These are phyloP conservation scores for Penicillium psychrofluorescens DNA, from an alignment of 495 filamentous ascomycete species.

Conservation along the genomic window DNA sequence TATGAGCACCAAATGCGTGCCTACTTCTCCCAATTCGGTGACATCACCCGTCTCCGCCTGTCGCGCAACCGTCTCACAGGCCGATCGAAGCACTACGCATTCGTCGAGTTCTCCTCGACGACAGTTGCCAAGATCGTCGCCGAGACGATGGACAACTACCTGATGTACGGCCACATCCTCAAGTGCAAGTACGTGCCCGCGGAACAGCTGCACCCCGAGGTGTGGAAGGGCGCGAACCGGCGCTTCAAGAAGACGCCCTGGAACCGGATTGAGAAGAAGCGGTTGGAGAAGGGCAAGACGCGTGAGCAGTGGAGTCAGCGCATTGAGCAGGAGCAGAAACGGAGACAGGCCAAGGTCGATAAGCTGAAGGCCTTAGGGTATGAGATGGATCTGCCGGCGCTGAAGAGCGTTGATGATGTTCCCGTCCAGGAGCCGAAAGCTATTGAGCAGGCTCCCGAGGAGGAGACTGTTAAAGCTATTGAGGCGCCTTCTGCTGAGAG, in stretches of 20 bases:
- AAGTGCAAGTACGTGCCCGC: conserved; percentile 71
- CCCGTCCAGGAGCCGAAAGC: conserved; percentile 31
- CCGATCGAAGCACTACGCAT: conserved; percentile 82
- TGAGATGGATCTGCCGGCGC: conserved; percentile 65
- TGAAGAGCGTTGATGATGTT: conserved; percentile 62
- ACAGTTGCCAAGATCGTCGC: conserved; percentile 83
- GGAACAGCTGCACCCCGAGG: conserved; percentile 67
- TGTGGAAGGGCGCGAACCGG: conserved; percentile 83
- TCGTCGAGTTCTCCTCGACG: conserved; percentile 75
- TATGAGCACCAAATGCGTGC: conserved; percentile 90
- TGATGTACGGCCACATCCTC: conserved; percentile 86
- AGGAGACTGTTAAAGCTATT: conserved; percentile 22
- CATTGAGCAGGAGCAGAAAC: conserved; percentile 61
- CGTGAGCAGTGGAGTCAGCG: conserved; percentile 70
- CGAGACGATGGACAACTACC: conserved; percentile 95
- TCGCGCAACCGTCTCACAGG: conserved; percentile 89
- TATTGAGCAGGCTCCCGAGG: conserved; percentile 22
- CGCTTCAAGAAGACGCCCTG: conserved; percentile 83
- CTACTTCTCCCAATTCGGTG: conserved; percentile 95
- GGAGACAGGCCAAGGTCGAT: conserved; percentile 55
- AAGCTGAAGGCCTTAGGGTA: conserved; percentile 79
- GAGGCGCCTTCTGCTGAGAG: conserved; percentile 20
- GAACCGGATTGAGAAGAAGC: conserved; percentile 72
- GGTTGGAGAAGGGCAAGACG: conserved; percentile 59
- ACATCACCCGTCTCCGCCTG: conserved; percentile 71